These are phyloP conservation scores for Metschnikowia arizonensis DNA, from an alignment of 805 yeast genomes.

Conservation along the genomic window DNA sequence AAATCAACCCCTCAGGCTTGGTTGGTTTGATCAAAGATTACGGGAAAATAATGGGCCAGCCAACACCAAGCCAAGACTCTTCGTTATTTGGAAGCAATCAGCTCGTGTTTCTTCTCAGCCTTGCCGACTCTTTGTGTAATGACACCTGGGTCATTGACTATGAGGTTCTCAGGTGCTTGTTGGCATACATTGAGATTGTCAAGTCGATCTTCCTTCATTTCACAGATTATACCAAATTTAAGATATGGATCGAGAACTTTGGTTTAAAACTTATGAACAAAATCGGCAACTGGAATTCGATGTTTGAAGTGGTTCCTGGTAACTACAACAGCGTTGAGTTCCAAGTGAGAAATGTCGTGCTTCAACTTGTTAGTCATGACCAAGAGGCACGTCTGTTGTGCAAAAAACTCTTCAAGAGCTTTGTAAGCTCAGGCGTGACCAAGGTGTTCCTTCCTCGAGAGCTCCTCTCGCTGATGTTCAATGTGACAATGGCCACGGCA, in stretches of 20 bases:
- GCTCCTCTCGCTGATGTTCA: slow-evolving; percentile 43
- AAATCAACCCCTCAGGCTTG: slow-evolving; percentile 29
- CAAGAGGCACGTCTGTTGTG: slow-evolving; percentile 29
- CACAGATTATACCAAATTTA: slow-evolving; percentile 23
- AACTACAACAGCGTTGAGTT: slow-evolving; percentile 34
- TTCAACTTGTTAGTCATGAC: slow-evolving; percentile 36
- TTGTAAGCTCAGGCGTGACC: slow-evolving; percentile 47
- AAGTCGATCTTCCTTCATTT: slow-evolving; percentile 31
- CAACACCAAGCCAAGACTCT: slow-evolving; percentile 17
- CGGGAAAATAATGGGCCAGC: slow-evolving; percentile 34
- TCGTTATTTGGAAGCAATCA: slow-evolving; percentile 22
- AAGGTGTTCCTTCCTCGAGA: slow-evolving; percentile 48
- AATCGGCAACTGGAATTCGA: slow-evolving; percentile 27
- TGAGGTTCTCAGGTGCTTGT: slow-evolving; percentile 32
- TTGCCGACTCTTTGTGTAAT: slow-evolving; percentile 26
- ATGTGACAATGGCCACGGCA: slow-evolving; percentile 36
- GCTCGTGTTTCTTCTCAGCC: slow-evolving; percentile 25
- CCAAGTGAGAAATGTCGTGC: slow-evolving; percentile 39
- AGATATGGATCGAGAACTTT: slow-evolving; percentile 21
- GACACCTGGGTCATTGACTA: slow-evolving; percentile 23
- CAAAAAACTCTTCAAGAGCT: slow-evolving; percentile 41
- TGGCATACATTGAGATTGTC: slow-evolving; percentile 32
- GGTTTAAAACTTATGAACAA: slow-evolving; percentile 20
- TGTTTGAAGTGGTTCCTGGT: slow-evolving; percentile 10
- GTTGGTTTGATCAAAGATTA: slow-evolving; percentile 37